Evolutionary conservation across 345 rosid genomes (phyloP).

Genomic region (Populus deltoides): DNA sequence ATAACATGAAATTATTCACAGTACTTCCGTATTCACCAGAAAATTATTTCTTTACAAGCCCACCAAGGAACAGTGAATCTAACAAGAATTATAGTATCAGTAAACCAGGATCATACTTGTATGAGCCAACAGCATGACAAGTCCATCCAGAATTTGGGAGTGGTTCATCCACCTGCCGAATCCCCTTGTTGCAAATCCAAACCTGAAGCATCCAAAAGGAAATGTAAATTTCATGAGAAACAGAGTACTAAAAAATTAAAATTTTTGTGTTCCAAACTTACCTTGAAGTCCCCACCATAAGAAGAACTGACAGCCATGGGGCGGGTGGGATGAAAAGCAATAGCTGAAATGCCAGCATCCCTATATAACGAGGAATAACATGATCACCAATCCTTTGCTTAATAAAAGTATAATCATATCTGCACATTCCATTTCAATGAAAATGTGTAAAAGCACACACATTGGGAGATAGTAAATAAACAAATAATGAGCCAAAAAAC

Average conservation of each 20-base stretch:
- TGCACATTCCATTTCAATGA: background rate
- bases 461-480: background rate
- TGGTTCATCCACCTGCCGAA: conserved; percentile 34
- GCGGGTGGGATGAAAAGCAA: conserved; percentile 71
- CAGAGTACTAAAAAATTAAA: background rate
- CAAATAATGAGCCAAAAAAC: background rate
- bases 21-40: background rate
- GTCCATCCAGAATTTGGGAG: conserved; percentile 64
- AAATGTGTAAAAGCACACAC: background rate
- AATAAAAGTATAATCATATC: background rate
- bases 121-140: conserved; percentile 89
- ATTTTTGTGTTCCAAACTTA: conserved; percentile 22
- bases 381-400: background rate
- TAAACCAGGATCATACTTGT: conserved; percentile 52
- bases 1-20: background rate
- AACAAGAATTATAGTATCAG: background rate
- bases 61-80: background rate
- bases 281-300: conserved; percentile 92
- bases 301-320: conserved; percentile 82
- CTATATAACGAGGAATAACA: conserved; percentile 30
- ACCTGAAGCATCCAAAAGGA: conserved; percentile 40
- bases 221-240: background rate
- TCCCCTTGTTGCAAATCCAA: conserved; percentile 61
- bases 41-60: background rate
- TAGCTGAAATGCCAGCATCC: conserved; percentile 76